phyloP scores from a whole-genome alignment of 371 early-diverging fungal species.

The Chytridiales sp. region DNA sequence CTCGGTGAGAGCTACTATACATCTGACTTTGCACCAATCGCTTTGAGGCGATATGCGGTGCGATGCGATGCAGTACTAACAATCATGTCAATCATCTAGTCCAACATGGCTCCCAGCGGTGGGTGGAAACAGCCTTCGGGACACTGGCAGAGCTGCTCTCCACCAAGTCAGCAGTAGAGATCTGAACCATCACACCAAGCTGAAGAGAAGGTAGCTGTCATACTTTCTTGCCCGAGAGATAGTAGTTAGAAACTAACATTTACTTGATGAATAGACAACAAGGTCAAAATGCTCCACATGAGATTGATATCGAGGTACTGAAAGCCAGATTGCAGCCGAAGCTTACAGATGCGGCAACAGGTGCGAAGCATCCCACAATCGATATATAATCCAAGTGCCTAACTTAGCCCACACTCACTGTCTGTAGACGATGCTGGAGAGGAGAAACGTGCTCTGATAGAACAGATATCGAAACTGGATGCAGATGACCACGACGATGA shows the following conservation, averaged over 20 bases:
- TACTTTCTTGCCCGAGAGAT: not conserved
- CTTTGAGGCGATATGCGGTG: not conserved
- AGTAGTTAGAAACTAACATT: not conserved
- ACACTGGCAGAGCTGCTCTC: constrained; percentile 69
- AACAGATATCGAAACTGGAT: constrained; percentile 39
- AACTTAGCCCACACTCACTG: not conserved
- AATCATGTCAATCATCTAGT: too few relatives aligned
- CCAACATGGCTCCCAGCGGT: constrained; percentile 53
- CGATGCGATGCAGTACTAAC: not conserved
- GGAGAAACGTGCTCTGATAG: constrained; percentile 18
- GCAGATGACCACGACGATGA: constrained; percentile 63
- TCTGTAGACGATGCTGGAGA: constrained; percentile 23
- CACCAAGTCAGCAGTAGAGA: constrained; percentile 75
- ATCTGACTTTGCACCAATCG: not conserved
- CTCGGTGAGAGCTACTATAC: constrained; percentile 9
- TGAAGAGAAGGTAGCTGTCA: constrained; percentile 71
- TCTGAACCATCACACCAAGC: constrained; percentile 81
- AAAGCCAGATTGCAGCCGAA: constrained; percentile 68
- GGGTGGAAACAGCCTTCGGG: constrained; percentile 47
- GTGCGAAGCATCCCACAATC: constrained; percentile 16
- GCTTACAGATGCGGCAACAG: constrained; percentile 54
- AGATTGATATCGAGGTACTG: constrained; percentile 60
- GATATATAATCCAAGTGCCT: not conserved
- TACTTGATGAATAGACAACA: constrained; percentile 55
- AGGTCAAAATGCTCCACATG: constrained; percentile 75